Evolutionary conservation across 2,329 filamentous ascomycete species (phyloP).

Genomic region (Cytospora mali): DNA sequence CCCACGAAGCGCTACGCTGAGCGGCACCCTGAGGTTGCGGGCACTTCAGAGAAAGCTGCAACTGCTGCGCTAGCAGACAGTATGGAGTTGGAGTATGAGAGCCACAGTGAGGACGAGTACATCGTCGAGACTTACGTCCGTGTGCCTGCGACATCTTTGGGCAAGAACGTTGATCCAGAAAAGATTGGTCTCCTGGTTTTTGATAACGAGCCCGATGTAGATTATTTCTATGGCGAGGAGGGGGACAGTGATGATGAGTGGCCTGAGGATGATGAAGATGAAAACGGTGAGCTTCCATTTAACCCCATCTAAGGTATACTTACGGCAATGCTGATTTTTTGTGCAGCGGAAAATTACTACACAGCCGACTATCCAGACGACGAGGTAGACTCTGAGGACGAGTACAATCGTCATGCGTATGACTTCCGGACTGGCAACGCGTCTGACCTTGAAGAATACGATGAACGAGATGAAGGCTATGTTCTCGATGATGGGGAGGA

Average conservation of each 20-base stretch:
- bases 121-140: constrained; percentile 67
- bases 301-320: not conserved
- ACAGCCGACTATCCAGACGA: constrained; percentile 81
- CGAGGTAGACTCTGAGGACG: constrained; percentile 72
- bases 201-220: constrained; percentile 59
- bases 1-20: constrained; percentile 58
- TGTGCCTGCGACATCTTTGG: constrained; percentile 55
- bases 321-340: constrained; percentile 1
- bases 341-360: constrained; percentile 75
- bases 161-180: constrained; percentile 49
- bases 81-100: constrained; percentile 33
- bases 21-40: constrained; percentile 51
- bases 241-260: constrained; percentile 65
- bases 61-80: constrained; percentile 21
- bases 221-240: constrained; percentile 62
- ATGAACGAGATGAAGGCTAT: constrained; percentile 43
- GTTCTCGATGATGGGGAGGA: constrained; percentile 34
- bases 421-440: constrained; percentile 55
- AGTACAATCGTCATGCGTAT: constrained; percentile 60
- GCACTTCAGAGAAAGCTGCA: constrained; percentile 26
- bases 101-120: constrained; percentile 57
- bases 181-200: constrained; percentile 60
- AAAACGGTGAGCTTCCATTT: constrained; percentile 56
- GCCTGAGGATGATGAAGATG: constrained; percentile 63
- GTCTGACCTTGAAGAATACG: constrained; percentile 59